Evolutionary conservation across 306 rosid species (phyloP), one percentile per base, ranked within the genome.

Genomic region (Cotoneaster glaucophyllus): DNA sequence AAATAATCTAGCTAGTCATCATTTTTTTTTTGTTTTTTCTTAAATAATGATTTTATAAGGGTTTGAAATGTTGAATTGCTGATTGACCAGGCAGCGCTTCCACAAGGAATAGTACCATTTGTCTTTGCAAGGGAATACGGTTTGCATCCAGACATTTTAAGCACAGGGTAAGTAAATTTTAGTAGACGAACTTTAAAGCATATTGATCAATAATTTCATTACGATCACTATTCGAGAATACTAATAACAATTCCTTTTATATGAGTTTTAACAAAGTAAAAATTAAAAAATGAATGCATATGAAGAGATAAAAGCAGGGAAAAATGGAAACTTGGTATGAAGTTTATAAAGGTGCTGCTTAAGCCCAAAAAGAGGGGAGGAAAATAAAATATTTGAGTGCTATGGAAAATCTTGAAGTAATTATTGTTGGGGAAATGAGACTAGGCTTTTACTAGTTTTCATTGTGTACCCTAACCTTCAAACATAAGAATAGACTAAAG

Each of bases 101-200:
- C 87, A 17, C 87, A 84, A 80, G 87, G 87, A 71, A 84, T 84
- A 9, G 87, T 84, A 37, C 87, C 87, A 11, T 80, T 84, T 65
- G 87, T 84, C 17, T 84, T 84, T 45, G 87, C 84, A 58, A 77
- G 87, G 67, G 87, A 84, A 45, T 84, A 84, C 50, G 87, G 87
- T 17, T 50, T 84, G 56, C 87, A 84, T 74, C 80, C 87, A 5
- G 82, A 84, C 79, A 84, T 84, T 63, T 76, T 84, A 70, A 84
- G 87, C 62, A 84, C 87, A 25, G 87, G 84, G 87, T 84, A 62
- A 53, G 84, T 63, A 41, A 15, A 13, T 62, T 61, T 18, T 61
- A 61, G 9, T 41, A 41, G 44, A 2, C 11, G 44, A 41, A 41
- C 12, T 10, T 41, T 41, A 8, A 41, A 41, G 44, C 44, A 41